A percentile compares a stretch with the other conserved stretches of the same genome.
Conservation (phyloP, 306 rosid genomes). For the Mucuna pruriens region DNA sequence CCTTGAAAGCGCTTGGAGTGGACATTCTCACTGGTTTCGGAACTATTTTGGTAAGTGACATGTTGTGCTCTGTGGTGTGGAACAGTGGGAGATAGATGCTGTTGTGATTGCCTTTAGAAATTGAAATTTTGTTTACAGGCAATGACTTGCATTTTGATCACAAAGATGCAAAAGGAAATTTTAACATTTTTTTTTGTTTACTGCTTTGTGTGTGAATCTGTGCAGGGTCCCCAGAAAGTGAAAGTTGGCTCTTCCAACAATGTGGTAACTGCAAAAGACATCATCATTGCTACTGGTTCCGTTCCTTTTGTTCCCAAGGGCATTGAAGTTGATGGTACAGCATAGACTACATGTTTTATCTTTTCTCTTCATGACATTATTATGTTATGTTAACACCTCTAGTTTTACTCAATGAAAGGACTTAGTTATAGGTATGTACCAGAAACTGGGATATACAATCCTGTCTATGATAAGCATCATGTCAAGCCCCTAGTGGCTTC, state of each 20-base stretch:
- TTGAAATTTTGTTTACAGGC: not conserved
- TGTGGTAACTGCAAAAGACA: conserved; percentile 72
- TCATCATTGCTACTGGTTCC: conserved; percentile 88
- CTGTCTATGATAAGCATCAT: not conserved
- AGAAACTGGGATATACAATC: not conserved
- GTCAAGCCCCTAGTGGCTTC: not conserved
- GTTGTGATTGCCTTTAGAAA: not conserved
- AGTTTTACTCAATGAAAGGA: not conserved
- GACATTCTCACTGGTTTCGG: conserved; percentile 84
- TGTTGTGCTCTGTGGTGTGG: not conserved
- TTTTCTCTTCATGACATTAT: conserved; percentile 1
- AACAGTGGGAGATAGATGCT: not conserved
- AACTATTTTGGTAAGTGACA: conserved; percentile 65
- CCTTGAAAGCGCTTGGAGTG: conserved; percentile 84
- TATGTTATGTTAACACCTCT: conserved; percentile 11
- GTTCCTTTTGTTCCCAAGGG: conserved; percentile 93
- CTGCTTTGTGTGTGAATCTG: conserved; percentile 21
- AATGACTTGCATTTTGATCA: conserved; percentile 12
- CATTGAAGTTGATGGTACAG: conserved; percentile 85
- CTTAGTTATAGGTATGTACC: not conserved
- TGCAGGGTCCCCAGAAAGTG: conserved; percentile 82
- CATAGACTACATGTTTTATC: conserved; percentile 8
- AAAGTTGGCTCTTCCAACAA: conserved; percentile 72
- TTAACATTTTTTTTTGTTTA: conserved; percentile 21
- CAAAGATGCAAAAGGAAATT: not conserved